Percentiles rank a stretch among this genome's conserved stretches.
Conservation (phyloP, 805 yeast species). For the Yarrowia deformans region DNA sequence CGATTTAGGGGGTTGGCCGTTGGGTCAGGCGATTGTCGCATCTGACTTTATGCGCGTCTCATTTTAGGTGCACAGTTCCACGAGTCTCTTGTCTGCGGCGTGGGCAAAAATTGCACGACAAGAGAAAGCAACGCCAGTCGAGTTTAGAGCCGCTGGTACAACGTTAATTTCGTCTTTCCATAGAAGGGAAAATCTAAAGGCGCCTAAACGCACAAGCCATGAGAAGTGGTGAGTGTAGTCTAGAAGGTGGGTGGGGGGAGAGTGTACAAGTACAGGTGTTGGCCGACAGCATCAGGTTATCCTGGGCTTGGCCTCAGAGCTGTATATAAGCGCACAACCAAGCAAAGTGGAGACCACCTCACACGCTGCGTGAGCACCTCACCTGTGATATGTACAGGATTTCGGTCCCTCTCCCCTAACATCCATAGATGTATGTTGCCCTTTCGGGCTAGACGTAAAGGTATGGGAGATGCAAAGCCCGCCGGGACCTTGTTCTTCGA, state of each 20-base stretch:
- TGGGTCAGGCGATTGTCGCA: not conserved
- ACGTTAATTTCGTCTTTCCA: constrained; percentile 10
- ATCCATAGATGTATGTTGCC: constrained; percentile 26
- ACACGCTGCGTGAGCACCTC: constrained; percentile 13
- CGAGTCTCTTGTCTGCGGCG: not conserved
- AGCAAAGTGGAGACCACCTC: not conserved
- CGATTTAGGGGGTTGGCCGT: not conserved
- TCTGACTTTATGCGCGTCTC: constrained; percentile 21
- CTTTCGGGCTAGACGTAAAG: constrained; percentile 38
- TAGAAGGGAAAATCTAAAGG: constrained; percentile 14
- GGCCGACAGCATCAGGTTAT: not conserved
- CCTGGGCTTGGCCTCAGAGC: too few relatives aligned
- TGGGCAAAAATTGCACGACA: constrained; percentile 14
- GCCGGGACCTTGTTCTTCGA: constrained; percentile 33
- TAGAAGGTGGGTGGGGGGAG: too few relatives aligned
- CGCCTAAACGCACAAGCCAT: constrained; percentile 18
- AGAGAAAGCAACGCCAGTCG: constrained; percentile 28
- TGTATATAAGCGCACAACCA: too few relatives aligned
- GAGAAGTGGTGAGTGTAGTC: too few relatives aligned
- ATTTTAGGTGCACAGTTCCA: constrained; percentile 17
- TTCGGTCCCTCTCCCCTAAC: constrained; percentile 28
- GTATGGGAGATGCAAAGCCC: constrained; percentile 22
- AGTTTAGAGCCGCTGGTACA: constrained; percentile 20
- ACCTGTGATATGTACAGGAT: constrained; percentile 22
- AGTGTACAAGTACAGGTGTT: too few relatives aligned